Evolutionary conservation across 1,139 yeast species (phyloP).

Genomic region (Pichia sp.): DNA sequence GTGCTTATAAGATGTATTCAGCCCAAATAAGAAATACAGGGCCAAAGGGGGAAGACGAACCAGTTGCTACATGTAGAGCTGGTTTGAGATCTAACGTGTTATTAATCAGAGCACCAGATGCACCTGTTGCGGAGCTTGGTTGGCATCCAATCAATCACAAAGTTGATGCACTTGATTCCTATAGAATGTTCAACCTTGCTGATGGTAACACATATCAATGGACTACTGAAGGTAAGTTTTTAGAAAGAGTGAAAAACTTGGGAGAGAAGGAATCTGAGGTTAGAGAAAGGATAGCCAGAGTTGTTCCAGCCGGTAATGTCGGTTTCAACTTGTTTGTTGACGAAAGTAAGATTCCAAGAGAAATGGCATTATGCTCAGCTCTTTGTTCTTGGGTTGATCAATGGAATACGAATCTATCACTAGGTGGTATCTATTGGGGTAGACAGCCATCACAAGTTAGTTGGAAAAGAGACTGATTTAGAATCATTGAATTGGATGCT

Average conservation of each 20-base stretch:
- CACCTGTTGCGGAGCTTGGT: slow-evolving; percentile 49
- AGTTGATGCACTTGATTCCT: slow-evolving; percentile 56
- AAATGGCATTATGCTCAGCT: slow-evolving; percentile 52
- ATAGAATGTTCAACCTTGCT: slow-evolving; percentile 49
- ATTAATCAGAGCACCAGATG: slow-evolving; percentile 42
- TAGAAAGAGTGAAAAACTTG: slow-evolving; percentile 48
- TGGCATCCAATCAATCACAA: slow-evolving; percentile 54
- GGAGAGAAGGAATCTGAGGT: slow-evolving; percentile 60
- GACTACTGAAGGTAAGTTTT: slow-evolving; percentile 51
- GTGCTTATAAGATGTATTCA: slow-evolving; percentile 53
- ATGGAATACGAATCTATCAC: slow-evolving; percentile 54
- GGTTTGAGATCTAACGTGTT: slow-evolving; percentile 53
- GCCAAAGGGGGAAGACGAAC: slow-evolving; percentile 43
- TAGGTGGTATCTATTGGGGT: slow-evolving; percentile 56
- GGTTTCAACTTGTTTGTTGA: slow-evolving; percentile 51
- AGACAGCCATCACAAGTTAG: slow-evolving; percentile 44
- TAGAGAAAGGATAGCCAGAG: slow-evolving; percentile 52
- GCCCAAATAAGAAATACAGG: slow-evolving; percentile 35
- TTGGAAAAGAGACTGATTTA: slow-evolving; percentile 47
- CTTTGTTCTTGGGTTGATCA: slow-evolving; percentile 55
- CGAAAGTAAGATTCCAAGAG: slow-evolving; percentile 45
- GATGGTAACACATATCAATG: slow-evolving; percentile 58
- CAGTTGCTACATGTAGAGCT: slow-evolving; percentile 52
- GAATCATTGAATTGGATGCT: no score
- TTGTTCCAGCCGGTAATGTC: slow-evolving; percentile 38